Base-by-base conservation (phyloP, 768 basidiomycete species). In the Dendrothele bispora region DNA sequence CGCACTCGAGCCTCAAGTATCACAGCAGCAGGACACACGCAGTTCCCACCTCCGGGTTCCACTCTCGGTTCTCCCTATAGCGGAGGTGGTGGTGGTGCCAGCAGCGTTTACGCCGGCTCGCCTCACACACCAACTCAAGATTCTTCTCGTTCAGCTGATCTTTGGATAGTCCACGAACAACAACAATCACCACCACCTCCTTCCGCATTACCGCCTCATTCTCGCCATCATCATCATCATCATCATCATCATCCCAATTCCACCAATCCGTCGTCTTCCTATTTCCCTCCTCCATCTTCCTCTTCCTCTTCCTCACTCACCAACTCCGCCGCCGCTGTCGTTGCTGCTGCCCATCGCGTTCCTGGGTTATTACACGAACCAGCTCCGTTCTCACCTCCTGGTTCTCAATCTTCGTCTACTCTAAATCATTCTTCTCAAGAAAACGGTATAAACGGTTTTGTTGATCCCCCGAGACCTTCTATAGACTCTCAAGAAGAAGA, bases 401-500 rank as follows among this genome's bases (percentile, higher is more conserved):
- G 29, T 32, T 70, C 72, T 18, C 59, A 72, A 43, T 70, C 71
- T 22, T 74, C 76, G 21, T 78, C 82, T 8, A 63, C 70, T 50
- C 64, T 68, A 34, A n/a, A n/a, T n/a, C 62, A 67, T 32, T 67
- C 70, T 24, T 58, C 54, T 46, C 56, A 60, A 49, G 61, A 69
- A 53, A 39, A 51, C 35, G 61, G 62, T 7, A 58, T 59, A 46
- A 49, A 49, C 3, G 48, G 61, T 49, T 64, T 68, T 34, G 58
- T 56, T 26, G 54, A 57, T 35, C 69, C 71, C n/a, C 62, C 75
- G 4, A 77, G 88, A 36, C 68, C 74, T 11, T 88, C 88, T 4
- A 76, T 68, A 21, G 88, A 91, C 20, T 90, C 88, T 5, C 88
- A 89, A 51, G 90, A 92, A 60, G 88, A 89, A 51, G 90, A 92